Evolutionary conservation across 805 yeast genomes (phyloP), one percentile per base, ranked within the genome.

Genomic region (Nakazawaea ernobii): DNA sequence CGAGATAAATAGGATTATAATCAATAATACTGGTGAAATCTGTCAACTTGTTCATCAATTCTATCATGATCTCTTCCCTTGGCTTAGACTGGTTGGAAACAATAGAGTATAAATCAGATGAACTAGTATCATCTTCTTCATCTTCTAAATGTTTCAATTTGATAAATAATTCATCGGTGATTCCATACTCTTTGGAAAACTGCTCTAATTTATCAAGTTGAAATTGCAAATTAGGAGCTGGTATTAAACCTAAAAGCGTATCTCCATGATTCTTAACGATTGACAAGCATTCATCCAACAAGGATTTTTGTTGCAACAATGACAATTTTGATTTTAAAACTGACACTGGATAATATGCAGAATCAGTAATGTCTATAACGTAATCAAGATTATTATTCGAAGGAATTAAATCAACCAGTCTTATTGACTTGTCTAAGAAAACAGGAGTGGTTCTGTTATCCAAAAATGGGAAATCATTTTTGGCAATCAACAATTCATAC

Each of bases 211-310:
- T 67, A 54, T 79, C 83, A 28, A 79, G 57, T n/a, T 73, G 71
- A 49, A 69, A 66, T 49, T 78, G 82, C 47, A 79, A 62, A 42
- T 75, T 79, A 0, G 80, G 73, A 27, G 71, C 76, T 30, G 75
- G 71, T 5, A 79, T 51, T 5, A 75, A 49, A 0, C 83, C 84
- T 14, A 73, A 69, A 6, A 42, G 13, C 3, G 43, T 38, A n/a
- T 42, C 39, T 4, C 49, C 49, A 3, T 37, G 42, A n/a, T 38
- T 43, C n/a, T 42, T 48, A 37, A 48, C 42, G 6, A 79, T 59
- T 1, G 82, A 77, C 20, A 79, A 55, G 52, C 79, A 75, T 0
- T 81, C 82, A 58, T 79, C 84, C 20, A 75, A 56, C 42, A 75
- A 63, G 3, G 72, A 70, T 13, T 65, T 62, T 15, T 57, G 53